A percentile compares a stretch with the other conserved stretches of the same genome.
Conservation (phyloP, 441 rosid species). For the Adansonia madagascariensis region DNA sequence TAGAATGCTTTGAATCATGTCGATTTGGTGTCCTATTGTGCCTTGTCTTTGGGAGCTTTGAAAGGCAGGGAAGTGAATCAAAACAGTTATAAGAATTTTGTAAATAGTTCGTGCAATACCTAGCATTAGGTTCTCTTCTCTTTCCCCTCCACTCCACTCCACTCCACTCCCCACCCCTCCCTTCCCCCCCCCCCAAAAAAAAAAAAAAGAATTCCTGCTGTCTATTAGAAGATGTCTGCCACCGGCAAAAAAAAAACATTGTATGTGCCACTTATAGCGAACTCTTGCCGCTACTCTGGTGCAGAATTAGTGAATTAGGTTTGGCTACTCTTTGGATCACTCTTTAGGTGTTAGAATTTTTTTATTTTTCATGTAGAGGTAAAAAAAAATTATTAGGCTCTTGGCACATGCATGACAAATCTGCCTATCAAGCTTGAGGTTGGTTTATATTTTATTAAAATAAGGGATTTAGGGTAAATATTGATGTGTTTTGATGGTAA, state of each 20-base stretch:
- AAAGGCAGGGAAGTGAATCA: not conserved
- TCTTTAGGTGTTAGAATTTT: constrained; percentile 9
- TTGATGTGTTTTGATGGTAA: constrained; percentile 10
- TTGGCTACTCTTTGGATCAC: constrained; percentile 8
- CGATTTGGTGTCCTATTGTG: constrained; percentile 8
- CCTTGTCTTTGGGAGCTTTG: constrained; percentile 3
- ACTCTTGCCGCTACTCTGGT: not conserved
- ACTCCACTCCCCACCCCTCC: not conserved
- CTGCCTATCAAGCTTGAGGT: constrained; percentile 5
- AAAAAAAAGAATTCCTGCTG: not conserved
- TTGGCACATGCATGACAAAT: constrained; percentile 6
- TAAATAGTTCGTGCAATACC: not conserved
- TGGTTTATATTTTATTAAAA: not conserved
- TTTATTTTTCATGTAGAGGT: constrained; percentile 16
- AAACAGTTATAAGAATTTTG: not conserved
- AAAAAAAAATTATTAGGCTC: not conserved
- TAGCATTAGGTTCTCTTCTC: not conserved
- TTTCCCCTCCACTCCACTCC: not conserved
- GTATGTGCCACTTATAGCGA: not conserved
- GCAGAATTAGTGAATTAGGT: not conserved
- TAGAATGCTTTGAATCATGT: not conserved
- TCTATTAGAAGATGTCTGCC: not conserved
- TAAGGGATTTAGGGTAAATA: constrained; percentile 6
- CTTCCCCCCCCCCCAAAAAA: not conserved
- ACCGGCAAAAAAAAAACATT: not conserved